Evolutionary conservation across 331 rosid species (phyloP).

Genomic region (Erythrophleum ivorense): DNA sequence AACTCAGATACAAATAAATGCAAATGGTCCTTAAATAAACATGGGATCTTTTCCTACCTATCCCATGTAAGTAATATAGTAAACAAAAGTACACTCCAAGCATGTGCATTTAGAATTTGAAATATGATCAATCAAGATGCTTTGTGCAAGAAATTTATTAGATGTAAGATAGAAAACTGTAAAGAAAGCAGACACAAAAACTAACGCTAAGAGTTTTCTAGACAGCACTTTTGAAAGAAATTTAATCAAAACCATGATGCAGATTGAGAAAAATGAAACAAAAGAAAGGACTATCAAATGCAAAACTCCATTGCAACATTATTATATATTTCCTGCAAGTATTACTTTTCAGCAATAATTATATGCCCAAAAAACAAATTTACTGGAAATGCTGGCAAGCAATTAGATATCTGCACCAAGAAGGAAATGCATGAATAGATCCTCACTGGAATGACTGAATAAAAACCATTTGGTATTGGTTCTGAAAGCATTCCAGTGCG

Average conservation of each 20-base stretch:
- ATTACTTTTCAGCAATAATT: slow-evolving; percentile 7
- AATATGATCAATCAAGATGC: slow-evolving; percentile 19
- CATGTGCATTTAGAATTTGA: neutral
- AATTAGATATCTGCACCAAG: slow-evolving; percentile 19
- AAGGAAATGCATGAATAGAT: slow-evolving; percentile 28
- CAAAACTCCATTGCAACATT: neutral
- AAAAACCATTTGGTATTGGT: slow-evolving; percentile 93
- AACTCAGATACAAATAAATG: neutral
- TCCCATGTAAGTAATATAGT: slow-evolving; percentile 4
- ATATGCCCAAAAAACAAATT: neutral
- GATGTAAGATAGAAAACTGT: slow-evolving; percentile 11
- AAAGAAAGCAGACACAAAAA: slow-evolving; percentile 5
- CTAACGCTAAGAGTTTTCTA: slow-evolving; percentile 4
- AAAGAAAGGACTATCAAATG: neutral
- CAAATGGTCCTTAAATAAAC: neutral
- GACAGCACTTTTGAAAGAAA: neutral
- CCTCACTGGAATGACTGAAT: slow-evolving; percentile 88
- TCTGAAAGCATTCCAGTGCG: slow-evolving; percentile 88
- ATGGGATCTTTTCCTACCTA: slow-evolving; percentile 9
- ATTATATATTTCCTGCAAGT: slow-evolving; percentile 5
- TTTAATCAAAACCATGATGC: slow-evolving; percentile 1
- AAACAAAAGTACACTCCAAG: slow-evolving; percentile 20
- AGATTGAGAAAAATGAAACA: neutral
- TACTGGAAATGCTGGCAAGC: slow-evolving; percentile 18
- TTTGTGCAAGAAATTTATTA: neutral